A percentile compares a stretch with the other conserved stretches of the same genome.
These are phyloP conservation scores for Malassezia equina DNA, from an alignment of 1,284 basidiomycete species.

Conservation along the genomic window DNA sequence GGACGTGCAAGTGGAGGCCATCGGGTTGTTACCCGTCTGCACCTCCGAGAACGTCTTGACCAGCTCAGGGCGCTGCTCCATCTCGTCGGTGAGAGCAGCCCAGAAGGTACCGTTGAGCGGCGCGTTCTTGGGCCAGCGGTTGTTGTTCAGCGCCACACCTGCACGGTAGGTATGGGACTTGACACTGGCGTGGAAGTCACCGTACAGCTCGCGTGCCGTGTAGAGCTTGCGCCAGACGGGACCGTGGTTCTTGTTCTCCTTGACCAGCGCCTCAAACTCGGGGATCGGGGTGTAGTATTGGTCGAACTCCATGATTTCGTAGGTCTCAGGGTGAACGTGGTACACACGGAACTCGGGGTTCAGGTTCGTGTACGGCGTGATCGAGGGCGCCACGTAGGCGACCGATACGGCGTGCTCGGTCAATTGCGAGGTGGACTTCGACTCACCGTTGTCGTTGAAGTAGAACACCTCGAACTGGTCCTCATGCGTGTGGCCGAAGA, in stretches of 20 bases:
- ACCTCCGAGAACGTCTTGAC: slow-evolving; percentile 61
- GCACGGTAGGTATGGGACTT: slow-evolving; percentile 2
- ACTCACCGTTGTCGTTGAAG: slow-evolving; percentile 59
- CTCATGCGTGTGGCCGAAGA: slow-evolving; percentile 72
- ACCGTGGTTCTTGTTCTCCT: slow-evolving; percentile 53
- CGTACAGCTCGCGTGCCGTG: slow-evolving; percentile 59
- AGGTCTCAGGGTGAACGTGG: slow-evolving; percentile 59
- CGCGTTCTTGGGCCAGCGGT: slow-evolving; percentile 57
- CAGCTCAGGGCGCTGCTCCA: slow-evolving; percentile 57
- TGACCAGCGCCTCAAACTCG: slow-evolving; percentile 20
- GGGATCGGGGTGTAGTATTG: slow-evolving; percentile 38
- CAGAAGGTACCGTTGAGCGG: slow-evolving; percentile 74
- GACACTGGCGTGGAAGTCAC: slow-evolving; percentile 50
- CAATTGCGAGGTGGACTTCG: neutral
- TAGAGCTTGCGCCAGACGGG: slow-evolving; percentile 64
- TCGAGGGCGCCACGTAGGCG: slow-evolving; percentile 57
- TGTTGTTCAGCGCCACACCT: slow-evolving; percentile 6
- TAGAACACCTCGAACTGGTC: slow-evolving; percentile 71
- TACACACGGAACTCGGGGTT: slow-evolving; percentile 71
- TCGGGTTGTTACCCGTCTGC: slow-evolving; percentile 59
- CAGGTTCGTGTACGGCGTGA: slow-evolving; percentile 63
- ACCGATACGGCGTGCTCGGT: slow-evolving; percentile 45
- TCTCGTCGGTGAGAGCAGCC: slow-evolving; percentile 60
- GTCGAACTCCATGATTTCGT: slow-evolving; percentile 41
- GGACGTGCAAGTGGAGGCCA: slow-evolving; percentile 29